Evolutionary conservation across 768 basidiomycete genomes (phyloP), one percentile per base, ranked within the genome.

Genomic region (Tricholoma terreum): DNA sequence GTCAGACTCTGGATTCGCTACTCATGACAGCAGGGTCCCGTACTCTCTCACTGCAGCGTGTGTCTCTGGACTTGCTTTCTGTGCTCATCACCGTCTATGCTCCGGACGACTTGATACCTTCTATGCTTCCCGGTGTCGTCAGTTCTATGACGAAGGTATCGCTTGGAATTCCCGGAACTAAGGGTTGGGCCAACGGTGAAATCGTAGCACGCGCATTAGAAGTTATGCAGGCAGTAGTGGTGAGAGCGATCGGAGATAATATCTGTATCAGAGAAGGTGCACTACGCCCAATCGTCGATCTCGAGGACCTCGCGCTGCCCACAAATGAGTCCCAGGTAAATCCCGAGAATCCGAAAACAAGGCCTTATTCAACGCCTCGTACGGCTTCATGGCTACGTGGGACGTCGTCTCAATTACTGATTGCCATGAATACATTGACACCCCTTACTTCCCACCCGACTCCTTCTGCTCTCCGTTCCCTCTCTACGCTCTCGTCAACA

Each of bases 61-160:
- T 77, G 3, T 88, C 89, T 11, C 76, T 96, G 17, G 76, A 83
- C 21, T 66, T 86, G 19, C 68, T 92, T 5, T 71, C 71, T 30
- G 63, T 82, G 12, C 69, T 94, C 33, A 67, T 94, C 56, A 75
- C 81, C 4, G 65, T 78, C 8, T 83, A 84, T 61, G 78, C 85
- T 59, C 81, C 84, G n/a, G 77, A 80, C 38, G 61, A 72, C 43
- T 61, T 84, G 4, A 55, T 79, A 19, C 87, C 87, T 8, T 84
- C 89, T 11, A 77, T 98, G 24, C 75, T 98, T 27, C 95, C 95
- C 1, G 95, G 95, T 1, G 80, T 89, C 31, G 80, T 92, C 58
- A 94, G 92, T 64, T 71, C 80, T 15, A 87, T 89, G 83, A 82
- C 81, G 27, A 92, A 87, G 64, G 70, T 92, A 12, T 80, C 87